Base-by-base conservation (phyloP, 2,329 filamentous ascomycete genomes). In the Neocucurbitaria cava region DNA sequence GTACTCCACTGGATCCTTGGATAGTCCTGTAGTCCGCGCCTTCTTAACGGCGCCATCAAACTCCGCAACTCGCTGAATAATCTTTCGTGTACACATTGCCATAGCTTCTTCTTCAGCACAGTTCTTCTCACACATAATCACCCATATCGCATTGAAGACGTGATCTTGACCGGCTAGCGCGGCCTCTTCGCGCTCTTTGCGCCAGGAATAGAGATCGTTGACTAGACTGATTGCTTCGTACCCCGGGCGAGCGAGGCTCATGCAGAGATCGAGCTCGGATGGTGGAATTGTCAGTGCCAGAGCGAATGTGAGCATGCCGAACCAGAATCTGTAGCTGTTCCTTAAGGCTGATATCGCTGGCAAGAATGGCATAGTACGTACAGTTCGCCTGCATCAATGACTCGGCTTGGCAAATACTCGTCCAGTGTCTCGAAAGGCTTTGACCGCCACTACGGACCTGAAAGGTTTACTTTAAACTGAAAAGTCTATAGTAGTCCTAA, bases 201-300 rank as follows among this genome's bases (percentile, higher is more conserved):
- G 73, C 63, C 65, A 78, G 0, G 77, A 79, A 48, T 69, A 78
- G 9, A 80, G 61, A 56, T 79, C 77, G 46, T 79, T 79, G 8
- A 65, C 68, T 8, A 79, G 66, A 5, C 66, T 65, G 13, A 72
- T 42, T n/a, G 68, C 69, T 9, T 61, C 58, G 13, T 62, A 76
- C 1, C 61, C 75, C 5, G 73, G 65, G 13, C 40, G 39, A 8
- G 47, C 54, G 11, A 63, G 53, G 13, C 35, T 54, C 35, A 57
- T 65, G 30, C 67, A 71, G 3, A 69, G 52, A 0, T 72, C 66
- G 6, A 67, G 44, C 38, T 79, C 76, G 4, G 72, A 46, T 3
- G 73, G 66, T 13, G 75, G 75, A 23, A 79, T 77, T 1, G 64
- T 74, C 13, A 79, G 61, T 1, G 62, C 75, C 60, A 72, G 65